Evolutionary conservation across 148 eudicot genomes (phyloP), one percentile per base, ranked within the genome.

Genomic region (Rheum nobile): DNA sequence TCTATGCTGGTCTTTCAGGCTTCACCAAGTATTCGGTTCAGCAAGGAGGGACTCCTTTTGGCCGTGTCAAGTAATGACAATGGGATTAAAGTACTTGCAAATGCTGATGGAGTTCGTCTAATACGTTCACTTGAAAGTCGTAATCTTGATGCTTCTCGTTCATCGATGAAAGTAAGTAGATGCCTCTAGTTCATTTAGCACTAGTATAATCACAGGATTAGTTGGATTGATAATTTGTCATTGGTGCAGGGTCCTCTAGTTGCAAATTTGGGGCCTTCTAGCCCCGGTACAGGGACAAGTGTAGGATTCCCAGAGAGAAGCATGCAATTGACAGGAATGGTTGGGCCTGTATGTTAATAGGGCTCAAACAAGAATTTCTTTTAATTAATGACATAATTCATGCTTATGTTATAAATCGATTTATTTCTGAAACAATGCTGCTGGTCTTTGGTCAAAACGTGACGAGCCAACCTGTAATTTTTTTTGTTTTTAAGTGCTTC

Each of bases 41-140:
- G 74, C 79, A 81, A 78, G 76, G 77, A 79, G 21, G 82, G 88
- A n/a, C 50, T 71, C 29, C 71, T 80, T 22, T 34, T 83, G 83
- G 83, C 85, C 46, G 85, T 83, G 68, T 75, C 82, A 43, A 61
- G 83, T 11, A 75, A 73, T 72, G 79, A 83, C 32, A 80, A 83
- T 77, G 76, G 79, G 39, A 80, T 80, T 71, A 83, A 83, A 75
- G 72, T 83, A 22, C 79, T 83, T 67, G 81, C 81, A 72, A 83
- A 77, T 59, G 24, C 35, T 46, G 73, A 72, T 42, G 86, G 82
- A 47, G 71, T 76, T 67, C 73, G 78, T 19, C 68, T 81, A 65
- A 67, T 77, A 43, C 76, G 79, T 17, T 76, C 80, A 43, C 46
- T 72, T 54, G 84, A 79, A 74, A 78, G 73, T 69, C 84, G 80